A percentile compares a stretch with the other conserved stretches of the same genome.
phyloP scores from a whole-genome alignment of 345 rosid species.

The Noccaea bulbosa region DNA sequence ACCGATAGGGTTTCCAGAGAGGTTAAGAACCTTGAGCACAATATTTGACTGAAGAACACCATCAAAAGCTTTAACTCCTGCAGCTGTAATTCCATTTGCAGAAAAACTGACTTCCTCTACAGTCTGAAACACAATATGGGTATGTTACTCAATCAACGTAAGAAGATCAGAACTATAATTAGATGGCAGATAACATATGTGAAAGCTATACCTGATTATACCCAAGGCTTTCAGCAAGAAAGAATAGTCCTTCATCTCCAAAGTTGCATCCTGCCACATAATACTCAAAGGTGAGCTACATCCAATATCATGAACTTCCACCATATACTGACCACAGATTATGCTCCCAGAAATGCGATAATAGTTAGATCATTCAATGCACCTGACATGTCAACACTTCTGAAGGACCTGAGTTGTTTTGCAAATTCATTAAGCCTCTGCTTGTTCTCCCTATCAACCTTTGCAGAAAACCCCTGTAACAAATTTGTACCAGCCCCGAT shows the following conservation, averaged over 20 bases:
- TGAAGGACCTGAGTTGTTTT: constrained; percentile 72
- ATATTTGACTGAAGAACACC: constrained; percentile 85
- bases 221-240: constrained; percentile 86
- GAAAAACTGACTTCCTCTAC: constrained; percentile 95
- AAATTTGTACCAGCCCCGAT: constrained; percentile 78
- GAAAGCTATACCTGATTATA: constrained; percentile 73
- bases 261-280: constrained; percentile 72
- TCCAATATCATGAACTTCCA: constrained; percentile 10
- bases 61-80: constrained; percentile 85
- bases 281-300: constrained; percentile 29
- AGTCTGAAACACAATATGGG: constrained; percentile 51
- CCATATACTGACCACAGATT: neutral
- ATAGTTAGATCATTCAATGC: constrained; percentile 27
- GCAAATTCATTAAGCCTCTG: constrained; percentile 85
- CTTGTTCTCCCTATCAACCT: constrained; percentile 72
- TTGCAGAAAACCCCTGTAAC: constrained; percentile 63
- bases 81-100: constrained; percentile 89
- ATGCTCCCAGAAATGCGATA: neutral
- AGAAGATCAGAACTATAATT: neutral
- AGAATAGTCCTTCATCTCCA: constrained; percentile 92
- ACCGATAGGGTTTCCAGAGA: constrained; percentile 94
- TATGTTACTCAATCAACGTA: constrained; percentile 25
- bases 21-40: constrained; percentile 65
- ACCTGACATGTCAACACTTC: constrained; percentile 97
- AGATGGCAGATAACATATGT: constrained; percentile 15